phyloP scores from a whole-genome alignment of 768 basidiomycete genomes.

The Sarcodon sp. region DNA sequence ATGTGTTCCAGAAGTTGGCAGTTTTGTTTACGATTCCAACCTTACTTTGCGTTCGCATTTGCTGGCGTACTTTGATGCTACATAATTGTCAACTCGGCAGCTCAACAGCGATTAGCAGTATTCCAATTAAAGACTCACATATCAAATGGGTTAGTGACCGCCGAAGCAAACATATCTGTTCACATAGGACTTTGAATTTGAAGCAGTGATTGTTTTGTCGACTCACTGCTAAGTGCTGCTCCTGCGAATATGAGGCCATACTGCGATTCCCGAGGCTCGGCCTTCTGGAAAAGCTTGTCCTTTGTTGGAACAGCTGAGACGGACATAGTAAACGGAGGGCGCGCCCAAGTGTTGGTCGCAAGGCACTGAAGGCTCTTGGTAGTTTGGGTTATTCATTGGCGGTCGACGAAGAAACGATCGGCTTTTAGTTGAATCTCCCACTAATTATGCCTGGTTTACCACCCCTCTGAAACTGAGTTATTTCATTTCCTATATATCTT shows the following conservation, averaged over 20 bases:
- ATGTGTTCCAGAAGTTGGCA: not conserved
- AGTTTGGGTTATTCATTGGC: too few relatives aligned
- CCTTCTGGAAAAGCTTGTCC: too few relatives aligned
- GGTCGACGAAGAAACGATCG: too few relatives aligned
- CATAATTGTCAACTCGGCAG: not conserved
- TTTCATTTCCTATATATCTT: too few relatives aligned
- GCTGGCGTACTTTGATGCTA: conserved; percentile 21
- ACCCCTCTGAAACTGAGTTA: too few relatives aligned
- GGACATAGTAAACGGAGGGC: too few relatives aligned
- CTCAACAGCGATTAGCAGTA: not conserved
- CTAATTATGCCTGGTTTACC: too few relatives aligned
- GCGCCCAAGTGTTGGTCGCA: too few relatives aligned
- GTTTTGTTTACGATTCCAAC: not conserved
- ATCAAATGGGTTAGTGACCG: conserved; percentile 21
- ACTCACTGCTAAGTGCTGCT: conserved; percentile 18
- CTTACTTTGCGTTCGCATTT: conserved; percentile 18
- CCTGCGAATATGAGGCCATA: conserved; percentile 17
- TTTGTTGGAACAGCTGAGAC: too few relatives aligned
- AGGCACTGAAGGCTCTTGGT: too few relatives aligned
- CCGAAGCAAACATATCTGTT: conserved; percentile 21
- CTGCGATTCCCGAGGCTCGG: conserved; percentile 4
- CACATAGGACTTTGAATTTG: not conserved
- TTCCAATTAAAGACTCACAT: conserved; percentile 11
- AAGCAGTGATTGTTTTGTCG: not conserved
- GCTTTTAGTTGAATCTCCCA: too few relatives aligned